A percentile compares a stretch with the other conserved stretches of the same genome.
Evolutionary conservation across 768 basidiomycete species (phyloP).

Genomic region (Pluteus cervinus): DNA sequence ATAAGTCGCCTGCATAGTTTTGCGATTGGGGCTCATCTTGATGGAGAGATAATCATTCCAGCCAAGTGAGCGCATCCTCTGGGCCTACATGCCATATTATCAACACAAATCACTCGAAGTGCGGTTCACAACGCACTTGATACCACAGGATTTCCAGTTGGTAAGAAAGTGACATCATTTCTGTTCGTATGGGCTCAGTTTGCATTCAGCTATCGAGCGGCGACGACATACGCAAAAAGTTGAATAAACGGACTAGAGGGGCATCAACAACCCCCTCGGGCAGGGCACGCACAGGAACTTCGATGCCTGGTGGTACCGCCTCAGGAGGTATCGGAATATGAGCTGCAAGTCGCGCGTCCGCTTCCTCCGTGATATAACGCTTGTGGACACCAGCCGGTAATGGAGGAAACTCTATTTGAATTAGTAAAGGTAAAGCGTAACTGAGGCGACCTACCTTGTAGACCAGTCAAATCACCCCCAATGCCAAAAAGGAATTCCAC

Average conservation of each 20-base stretch:
- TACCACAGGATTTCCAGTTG: conserved; percentile 87
- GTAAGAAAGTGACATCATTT: conserved; percentile 89
- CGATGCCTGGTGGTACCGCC: conserved; percentile 32
- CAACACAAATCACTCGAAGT: neutral
- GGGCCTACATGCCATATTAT: conserved; percentile 35
- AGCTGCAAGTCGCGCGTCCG: conserved; percentile 58
- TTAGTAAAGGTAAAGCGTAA: neutral
- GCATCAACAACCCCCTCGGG: conserved; percentile 65
- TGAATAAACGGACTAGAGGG: conserved; percentile 80
- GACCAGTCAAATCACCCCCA: conserved; percentile 65
- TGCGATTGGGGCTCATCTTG: conserved; percentile 62
- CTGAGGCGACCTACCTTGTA: conserved; percentile 47
- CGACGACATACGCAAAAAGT: conserved; percentile 72
- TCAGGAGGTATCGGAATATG: conserved; percentile 48
- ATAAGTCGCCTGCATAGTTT: conserved; percentile 69
- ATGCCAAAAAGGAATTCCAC: conserved; percentile 71
- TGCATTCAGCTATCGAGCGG: neutral
- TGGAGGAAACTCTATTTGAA: conserved; percentile 61
- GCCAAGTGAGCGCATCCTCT: conserved; percentile 77
- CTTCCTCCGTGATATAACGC: conserved; percentile 67
- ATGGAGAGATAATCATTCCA: conserved; percentile 77
- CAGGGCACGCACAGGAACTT: conserved; percentile 41
- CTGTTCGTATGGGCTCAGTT: conserved; percentile 29
- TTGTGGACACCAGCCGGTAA: conserved; percentile 57
- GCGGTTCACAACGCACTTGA: conserved; percentile 40